Evolutionary conservation across 345 rosid genomes (phyloP).

Genomic region (Abelmoschus esculentus): DNA sequence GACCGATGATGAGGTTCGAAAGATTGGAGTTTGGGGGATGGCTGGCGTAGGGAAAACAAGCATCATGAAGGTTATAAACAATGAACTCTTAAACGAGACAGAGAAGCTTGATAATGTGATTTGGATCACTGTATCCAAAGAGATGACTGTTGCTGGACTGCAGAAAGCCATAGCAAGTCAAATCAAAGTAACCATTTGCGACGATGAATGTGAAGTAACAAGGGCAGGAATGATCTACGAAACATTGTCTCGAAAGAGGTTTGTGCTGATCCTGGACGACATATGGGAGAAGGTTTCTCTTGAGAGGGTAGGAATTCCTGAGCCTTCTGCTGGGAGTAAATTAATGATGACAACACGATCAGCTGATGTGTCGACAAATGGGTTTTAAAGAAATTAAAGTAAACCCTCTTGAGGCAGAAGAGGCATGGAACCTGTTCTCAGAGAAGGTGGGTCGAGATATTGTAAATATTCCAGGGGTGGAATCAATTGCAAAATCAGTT

Average conservation of each 20-base stretch:
- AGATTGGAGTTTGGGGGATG: background rate
- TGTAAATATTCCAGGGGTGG: background rate
- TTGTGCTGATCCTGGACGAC: slow-evolving; percentile 21
- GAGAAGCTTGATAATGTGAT: background rate
- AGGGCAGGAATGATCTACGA: background rate
- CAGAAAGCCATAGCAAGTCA: background rate
- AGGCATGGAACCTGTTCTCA: background rate
- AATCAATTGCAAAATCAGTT: background rate
- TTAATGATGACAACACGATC: background rate
- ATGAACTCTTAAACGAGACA: background rate
- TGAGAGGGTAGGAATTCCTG: slow-evolving; percentile 14
- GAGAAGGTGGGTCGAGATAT: background rate
- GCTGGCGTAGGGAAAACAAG: background rate
- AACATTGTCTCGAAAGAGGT: background rate
- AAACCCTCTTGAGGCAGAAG: background rate
- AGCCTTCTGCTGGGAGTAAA: background rate
- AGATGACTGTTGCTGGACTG: background rate
- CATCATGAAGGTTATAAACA: background rate
- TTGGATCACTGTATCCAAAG: background rate
- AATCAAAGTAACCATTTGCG: background rate
- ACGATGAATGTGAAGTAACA: background rate
- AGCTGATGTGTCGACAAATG: background rate
- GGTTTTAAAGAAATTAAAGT: background rate
- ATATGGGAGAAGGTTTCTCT: slow-evolving; percentile 1
- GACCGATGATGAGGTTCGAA: background rate